phyloP scores from a whole-genome alignment of 2,329 filamentous ascomycete species.

The Ascomycota sp. region DNA sequence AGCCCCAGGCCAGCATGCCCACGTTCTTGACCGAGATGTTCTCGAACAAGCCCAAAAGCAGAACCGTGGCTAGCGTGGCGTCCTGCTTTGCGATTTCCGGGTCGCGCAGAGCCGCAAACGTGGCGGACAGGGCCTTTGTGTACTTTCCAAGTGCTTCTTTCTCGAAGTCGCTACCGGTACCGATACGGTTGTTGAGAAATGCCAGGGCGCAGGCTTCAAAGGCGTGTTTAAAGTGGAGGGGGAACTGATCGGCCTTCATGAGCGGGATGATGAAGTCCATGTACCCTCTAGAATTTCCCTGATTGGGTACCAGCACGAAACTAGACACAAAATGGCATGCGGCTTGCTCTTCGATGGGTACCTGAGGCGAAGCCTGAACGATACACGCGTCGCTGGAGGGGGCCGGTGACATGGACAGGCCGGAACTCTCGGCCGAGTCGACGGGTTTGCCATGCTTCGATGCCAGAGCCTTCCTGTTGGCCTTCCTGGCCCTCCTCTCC shows the following conservation, averaged over 20 bases:
- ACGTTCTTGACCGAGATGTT: conserved; percentile 34
- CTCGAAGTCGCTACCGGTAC: conserved; percentile 12
- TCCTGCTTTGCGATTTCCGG: conserved; percentile 29
- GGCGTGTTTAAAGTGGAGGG: conserved; percentile 30
- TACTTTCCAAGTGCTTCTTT: conserved; percentile 29
- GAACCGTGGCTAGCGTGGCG: conserved; percentile 35
- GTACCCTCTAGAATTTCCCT: conserved; percentile 30
- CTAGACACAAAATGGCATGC: conserved; percentile 40
- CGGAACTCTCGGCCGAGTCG: conserved; percentile 4
- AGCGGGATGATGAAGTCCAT: conserved; percentile 39
- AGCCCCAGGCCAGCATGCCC: conserved; percentile 37
- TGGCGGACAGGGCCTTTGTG: conserved; percentile 29
- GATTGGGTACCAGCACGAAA: conserved; percentile 32
- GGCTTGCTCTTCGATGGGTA: conserved; percentile 33
- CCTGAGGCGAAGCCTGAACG: conserved; percentile 13
- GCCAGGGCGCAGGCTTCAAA: conserved; percentile 40
- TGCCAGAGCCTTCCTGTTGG: conserved; percentile 24
- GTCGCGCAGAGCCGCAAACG: conserved; percentile 31
- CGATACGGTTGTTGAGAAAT: conserved; percentile 30
- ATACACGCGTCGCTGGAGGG: conserved; percentile 3
- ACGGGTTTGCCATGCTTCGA: conserved; percentile 13
- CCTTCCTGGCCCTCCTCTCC: conserved; percentile 38
- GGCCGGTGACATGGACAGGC: conserved; percentile 3
- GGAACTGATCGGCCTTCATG: conserved; percentile 21
- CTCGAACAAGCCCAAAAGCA: conserved; percentile 41